Evolutionary conservation across 179 eudicot species (phyloP), one percentile per base, ranked within the genome.

Genomic region (Monotropa hypopitys): DNA sequence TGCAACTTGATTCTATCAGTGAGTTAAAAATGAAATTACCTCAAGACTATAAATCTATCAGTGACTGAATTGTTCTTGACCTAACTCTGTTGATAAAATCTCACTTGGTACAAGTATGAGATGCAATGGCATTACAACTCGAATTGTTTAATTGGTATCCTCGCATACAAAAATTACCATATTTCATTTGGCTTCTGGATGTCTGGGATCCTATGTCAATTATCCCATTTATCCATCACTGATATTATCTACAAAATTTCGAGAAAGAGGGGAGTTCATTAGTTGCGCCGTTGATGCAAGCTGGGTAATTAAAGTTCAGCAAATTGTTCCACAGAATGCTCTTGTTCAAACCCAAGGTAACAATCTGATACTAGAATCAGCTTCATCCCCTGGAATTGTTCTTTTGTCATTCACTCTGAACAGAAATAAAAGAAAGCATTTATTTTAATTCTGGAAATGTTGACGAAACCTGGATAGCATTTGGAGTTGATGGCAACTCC

Each of bases 351-450:
- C 38, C 97, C 97, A 78, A 95, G 78, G 85, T 95, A 95, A 83
- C 97, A 93, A 81, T 95, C 99, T 18, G 99, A 95, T 45, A 93
- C 91, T 38, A 95, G 77, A 76, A 93, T 83, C 81, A 93, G 90
- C 88, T 95, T 95, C 88, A 89, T 82, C 18, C 92, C 99, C 99
- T 95, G 87, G 54, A 53, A 54, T 28, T 61, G 7, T 61, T 28
- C 66, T 28, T n/a, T n/a, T 30, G 66, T 70, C 54, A 70, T 70
- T 3, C 73, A 21, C 54, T 69, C 43, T 21, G 73, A 40, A 40
- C 51, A 40, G 49, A 11, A 69, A 23, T 23, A 70, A 7, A 6
- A 47, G 54, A 45, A 70, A 70, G 4, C 15, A 15, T 26, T 61
- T 26, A 3, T 28, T n/a, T 33, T 30, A 54, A 10, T 20, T 10